These are phyloP conservation scores for Saccharomycopsis schoenii DNA, from an alignment of 805 yeast species.

Conservation along the genomic window DNA sequence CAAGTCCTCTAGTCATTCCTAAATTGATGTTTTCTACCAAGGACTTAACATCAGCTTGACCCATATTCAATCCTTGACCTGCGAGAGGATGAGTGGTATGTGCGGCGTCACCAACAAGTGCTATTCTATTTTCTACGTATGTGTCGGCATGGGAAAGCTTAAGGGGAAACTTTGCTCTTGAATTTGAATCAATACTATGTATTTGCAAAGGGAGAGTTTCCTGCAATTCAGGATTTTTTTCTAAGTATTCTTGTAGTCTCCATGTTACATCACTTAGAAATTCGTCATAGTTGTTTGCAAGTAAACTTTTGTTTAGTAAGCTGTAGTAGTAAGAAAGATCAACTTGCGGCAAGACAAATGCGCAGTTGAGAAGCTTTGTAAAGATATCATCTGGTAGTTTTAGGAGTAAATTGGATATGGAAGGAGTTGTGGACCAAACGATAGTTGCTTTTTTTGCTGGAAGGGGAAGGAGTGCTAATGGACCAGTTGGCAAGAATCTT, in stretches of 20 bases:
- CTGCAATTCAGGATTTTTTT: constrained; percentile 39
- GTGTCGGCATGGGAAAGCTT: constrained; percentile 84
- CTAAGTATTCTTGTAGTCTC: constrained; percentile 42
- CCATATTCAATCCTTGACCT: constrained; percentile 97
- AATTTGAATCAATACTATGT: constrained; percentile 43
- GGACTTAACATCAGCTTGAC: constrained; percentile 81
- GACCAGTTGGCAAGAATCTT: constrained; percentile 84
- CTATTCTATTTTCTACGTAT: constrained; percentile 75
- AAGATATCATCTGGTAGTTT: constrained; percentile 53
- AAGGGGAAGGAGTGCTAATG: constrained; percentile 82
- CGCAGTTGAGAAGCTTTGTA: constrained; percentile 72
- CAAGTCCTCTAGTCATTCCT: constrained; percentile 72
- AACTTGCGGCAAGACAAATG: constrained; percentile 63
- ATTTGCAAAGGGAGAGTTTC: constrained; percentile 55
- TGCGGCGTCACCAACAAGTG: constrained; percentile 96
- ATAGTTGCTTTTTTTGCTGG: constrained; percentile 81
- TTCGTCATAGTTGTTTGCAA: constrained; percentile 27
- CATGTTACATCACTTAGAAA: constrained; percentile 62
- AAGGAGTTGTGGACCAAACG: constrained; percentile 88
- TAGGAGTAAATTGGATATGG: constrained; percentile 52
- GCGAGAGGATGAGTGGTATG: constrained; percentile 96
- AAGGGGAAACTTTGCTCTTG: constrained; percentile 85
- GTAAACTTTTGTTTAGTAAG: constrained; percentile 28
- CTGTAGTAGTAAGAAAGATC: constrained; percentile 67
- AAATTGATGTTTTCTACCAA: constrained; percentile 58